Percentiles rank a stretch among this genome's conserved stretches.
These are phyloP conservation scores for Aspergillus floridensis DNA, from an alignment of 2,329 filamentous ascomycete species.

Conservation along the genomic window DNA sequence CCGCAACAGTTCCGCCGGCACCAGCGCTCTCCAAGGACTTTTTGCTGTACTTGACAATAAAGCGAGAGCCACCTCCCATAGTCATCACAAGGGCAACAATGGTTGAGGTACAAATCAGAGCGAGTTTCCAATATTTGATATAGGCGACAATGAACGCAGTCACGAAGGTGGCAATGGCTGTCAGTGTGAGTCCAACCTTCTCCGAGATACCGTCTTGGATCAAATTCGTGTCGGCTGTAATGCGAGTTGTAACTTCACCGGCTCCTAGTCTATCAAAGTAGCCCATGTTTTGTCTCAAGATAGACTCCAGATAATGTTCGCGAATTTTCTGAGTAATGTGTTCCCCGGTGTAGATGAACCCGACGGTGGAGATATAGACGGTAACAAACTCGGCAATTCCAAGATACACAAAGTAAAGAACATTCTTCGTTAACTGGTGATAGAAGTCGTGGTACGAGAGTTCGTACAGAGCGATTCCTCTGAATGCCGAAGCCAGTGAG, in stretches of 20 bases:
- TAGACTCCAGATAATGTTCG: constrained; percentile 77
- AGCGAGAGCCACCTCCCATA: constrained; percentile 70
- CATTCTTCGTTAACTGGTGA: constrained; percentile 58
- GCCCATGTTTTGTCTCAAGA: constrained; percentile 82
- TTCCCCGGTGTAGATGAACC: constrained; percentile 85
- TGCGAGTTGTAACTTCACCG: constrained; percentile 89
- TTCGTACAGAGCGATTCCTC: constrained; percentile 56
- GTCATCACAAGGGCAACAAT: constrained; percentile 74
- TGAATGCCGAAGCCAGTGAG: constrained; percentile 69
- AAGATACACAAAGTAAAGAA: constrained; percentile 83
- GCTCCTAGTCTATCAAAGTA: constrained; percentile 92
- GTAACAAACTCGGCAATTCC: constrained; percentile 76
- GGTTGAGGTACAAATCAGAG: constrained; percentile 79
- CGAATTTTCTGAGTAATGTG: constrained; percentile 76
- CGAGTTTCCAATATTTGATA: constrained; percentile 87
- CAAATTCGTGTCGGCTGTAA: constrained; percentile 89
- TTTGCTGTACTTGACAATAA: constrained; percentile 80
- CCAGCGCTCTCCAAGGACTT: constrained; percentile 75
- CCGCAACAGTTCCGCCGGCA: constrained; percentile 79
- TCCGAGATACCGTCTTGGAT: constrained; percentile 93
- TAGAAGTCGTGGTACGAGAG: constrained; percentile 58
- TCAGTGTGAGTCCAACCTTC: constrained; percentile 76
- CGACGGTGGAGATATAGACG: constrained; percentile 76
- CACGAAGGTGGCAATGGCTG: constrained; percentile 76
- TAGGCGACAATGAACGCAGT: constrained; percentile 90